Percentiles rank a stretch among this genome's conserved stretches.
phyloP scores from a whole-genome alignment of 805 yeast species.

The Wickerhamiella slavikovae region DNA sequence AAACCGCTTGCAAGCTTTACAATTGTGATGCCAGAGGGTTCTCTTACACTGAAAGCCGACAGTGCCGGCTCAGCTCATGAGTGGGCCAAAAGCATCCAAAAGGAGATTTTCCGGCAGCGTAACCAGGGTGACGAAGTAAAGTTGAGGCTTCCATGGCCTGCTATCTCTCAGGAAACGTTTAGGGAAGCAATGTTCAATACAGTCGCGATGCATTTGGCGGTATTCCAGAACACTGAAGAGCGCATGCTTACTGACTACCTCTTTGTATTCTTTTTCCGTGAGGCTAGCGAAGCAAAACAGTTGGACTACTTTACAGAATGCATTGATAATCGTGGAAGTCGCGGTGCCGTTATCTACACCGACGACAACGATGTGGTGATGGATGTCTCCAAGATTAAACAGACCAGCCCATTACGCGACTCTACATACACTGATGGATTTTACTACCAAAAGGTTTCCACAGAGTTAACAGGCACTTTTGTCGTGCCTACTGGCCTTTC shows the following conservation, averaged over 20 bases:
- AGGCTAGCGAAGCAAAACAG: too few relatives aligned
- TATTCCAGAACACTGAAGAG: not conserved
- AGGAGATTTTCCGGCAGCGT: constrained; percentile 53
- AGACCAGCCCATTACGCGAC: too few relatives aligned
- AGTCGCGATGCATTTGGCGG: not conserved
- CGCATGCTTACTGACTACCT: not conserved
- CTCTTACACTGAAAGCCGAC: constrained; percentile 54
- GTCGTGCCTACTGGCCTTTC: too few relatives aligned
- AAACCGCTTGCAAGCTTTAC: constrained; percentile 28
- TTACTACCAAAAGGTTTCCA: too few relatives aligned
- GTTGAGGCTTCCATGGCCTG: constrained; percentile 53
- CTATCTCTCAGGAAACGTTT: constrained; percentile 33
- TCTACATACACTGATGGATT: too few relatives aligned
- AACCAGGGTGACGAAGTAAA: constrained; percentile 55
- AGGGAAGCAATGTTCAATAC: not conserved
- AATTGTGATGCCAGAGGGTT: constrained; percentile 34
- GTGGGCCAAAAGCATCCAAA: constrained; percentile 61
- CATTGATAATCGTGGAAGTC: too few relatives aligned
- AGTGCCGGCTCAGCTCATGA: constrained; percentile 49
- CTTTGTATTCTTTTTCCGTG: constrained; percentile 6
- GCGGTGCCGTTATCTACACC: too few relatives aligned
- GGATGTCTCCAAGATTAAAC: too few relatives aligned
- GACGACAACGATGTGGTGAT: too few relatives aligned
- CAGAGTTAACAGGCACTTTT: too few relatives aligned
- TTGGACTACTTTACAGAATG: too few relatives aligned